Evolutionary conservation across 495 filamentous ascomycete genomes (phyloP), one percentile per base, ranked within the genome.

Genomic region (Aspergillus hancockii): DNA sequence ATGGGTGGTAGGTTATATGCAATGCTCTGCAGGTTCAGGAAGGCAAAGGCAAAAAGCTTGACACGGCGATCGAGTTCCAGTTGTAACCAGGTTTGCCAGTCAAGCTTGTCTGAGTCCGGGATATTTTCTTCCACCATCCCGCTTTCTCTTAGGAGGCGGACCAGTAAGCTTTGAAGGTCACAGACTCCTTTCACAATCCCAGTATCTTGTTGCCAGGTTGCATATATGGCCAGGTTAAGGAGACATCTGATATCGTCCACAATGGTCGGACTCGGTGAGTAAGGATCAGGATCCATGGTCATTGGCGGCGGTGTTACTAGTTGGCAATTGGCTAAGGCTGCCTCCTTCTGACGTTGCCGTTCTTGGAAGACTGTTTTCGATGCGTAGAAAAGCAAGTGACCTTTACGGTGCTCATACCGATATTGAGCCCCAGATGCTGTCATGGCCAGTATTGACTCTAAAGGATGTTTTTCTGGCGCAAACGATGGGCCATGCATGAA

Each of bases 11-110:
- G 63, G 25, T 69, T 69, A 51, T 68, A 78, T 22, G 70, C 65
- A 45, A 78, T 74, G n/a, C 56, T 58, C 31, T 78, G 75, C 0
- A 77, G 46, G 55, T 76, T 77, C 30, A 74, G 69, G 49, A 75
- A 62, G 38, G 67, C 63, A 32, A 73, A 80, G 2, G 68, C 68
- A 18, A 73, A 70, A 9, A 75, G 52, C 40, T 74, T 74, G 8
- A 75, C 65, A 32, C 77, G 61, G 22, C 69, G 58, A 18, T 66
- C 62, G 3, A 64, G 63, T 43, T 80, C 75, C 30, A 36, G 28
- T 19, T 58, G 45, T 9, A 72, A 57, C 75, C 67, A 69, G 2
- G 28, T 19, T 12, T 53, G 45, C 63, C 67, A 66, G 47, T 61
- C 47, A n/a, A 49, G 36, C 13, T 38, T 36, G 21, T 30, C 25